Evolutionary conservation across 2,329 filamentous ascomycete genomes (phyloP).

Genomic region (Cordyceps javanica): DNA sequence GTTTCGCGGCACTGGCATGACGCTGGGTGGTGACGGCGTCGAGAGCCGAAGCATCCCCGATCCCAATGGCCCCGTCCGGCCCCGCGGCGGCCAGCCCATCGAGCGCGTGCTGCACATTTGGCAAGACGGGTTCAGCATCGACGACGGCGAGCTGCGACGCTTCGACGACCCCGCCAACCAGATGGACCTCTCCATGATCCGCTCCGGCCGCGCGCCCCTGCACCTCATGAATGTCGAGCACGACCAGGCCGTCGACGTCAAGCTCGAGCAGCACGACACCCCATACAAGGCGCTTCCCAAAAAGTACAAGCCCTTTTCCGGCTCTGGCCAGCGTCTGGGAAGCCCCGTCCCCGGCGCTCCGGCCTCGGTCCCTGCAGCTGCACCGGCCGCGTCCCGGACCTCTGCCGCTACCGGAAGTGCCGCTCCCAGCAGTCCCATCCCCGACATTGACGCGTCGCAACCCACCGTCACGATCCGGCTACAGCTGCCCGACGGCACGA

Average conservation of each 20-base stretch:
- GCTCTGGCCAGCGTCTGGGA: constrained; percentile 66
- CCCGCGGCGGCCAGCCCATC: constrained; percentile 41
- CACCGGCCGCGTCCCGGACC: constrained; percentile 29
- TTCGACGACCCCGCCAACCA: constrained; percentile 75
- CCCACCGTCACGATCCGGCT: constrained; percentile 68
- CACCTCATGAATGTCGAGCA: constrained; percentile 71
- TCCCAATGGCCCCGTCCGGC: constrained; percentile 33
- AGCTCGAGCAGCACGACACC: constrained; percentile 70
- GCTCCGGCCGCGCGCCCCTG: constrained; percentile 67
- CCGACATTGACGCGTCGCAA: constrained; percentile 54
- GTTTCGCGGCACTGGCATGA: constrained; percentile 68
- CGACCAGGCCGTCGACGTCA: constrained; percentile 72
- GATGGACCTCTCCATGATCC: constrained; percentile 67
- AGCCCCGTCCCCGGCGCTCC: constrained; percentile 64
- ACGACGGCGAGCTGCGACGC: constrained; percentile 70
- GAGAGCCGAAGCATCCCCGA: constrained; percentile 65
- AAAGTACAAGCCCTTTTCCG: constrained; percentile 69
- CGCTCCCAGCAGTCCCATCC: constrained; percentile 21
- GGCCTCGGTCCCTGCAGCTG: constrained; percentile 20
- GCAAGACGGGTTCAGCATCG: constrained; percentile 79
- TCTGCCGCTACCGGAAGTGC: background rate
- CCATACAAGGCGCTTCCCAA: constrained; percentile 64
- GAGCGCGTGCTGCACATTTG: constrained; percentile 71
- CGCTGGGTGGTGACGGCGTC: constrained; percentile 70
- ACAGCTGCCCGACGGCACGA: constrained; percentile 70